Evolutionary conservation across 2,329 filamentous ascomycete genomes (phyloP), one percentile per base, ranked within the genome.

Genomic region (Aspergillus tamarii): DNA sequence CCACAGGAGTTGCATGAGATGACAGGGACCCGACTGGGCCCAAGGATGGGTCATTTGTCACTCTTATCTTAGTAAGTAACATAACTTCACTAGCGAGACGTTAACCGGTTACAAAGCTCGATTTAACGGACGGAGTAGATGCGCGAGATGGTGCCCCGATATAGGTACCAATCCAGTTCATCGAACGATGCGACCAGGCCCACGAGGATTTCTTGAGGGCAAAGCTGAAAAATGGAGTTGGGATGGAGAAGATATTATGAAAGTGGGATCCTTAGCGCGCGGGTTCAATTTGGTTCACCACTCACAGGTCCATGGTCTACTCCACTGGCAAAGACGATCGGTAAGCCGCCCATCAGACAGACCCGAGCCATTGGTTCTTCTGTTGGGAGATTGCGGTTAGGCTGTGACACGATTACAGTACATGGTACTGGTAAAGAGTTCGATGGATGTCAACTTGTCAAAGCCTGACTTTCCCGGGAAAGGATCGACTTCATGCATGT

Each of bases 281-380:
- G 46, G 55, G 57, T 62, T 41, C 65, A 63, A 62, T 64, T 67
- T 62, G 64, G 63, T 65, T 58, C 48, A 48, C 60, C 61, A 62
- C 39, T 64, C 57, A 63, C 48, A 53, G 50, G 39, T 36, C 43
- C 52, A 62, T 61, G 55, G 46, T 36, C 39, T 53, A 19, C 60
- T 63, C 67, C 66, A 66, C 66, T 26, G 10, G 46, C 57, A 61
- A 4, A 48, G 62, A 62, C 66, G 67, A 69, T 69, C 67, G 62
- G 65, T 60, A 67, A 41, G 52, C 58, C 34, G 57, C 43, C 62
- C 61, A 61, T 66, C 60, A 57, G 36, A 36, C 36, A n/a, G 57
- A 46, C 62, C 62, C 64, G 60, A 60, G 53, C 62, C 59, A 64
- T 65, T 65, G 62, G 63, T 65, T 64, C 62, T 52, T 57, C 43